These are phyloP conservation scores for Trichoderma pleuroti DNA, from an alignment of 2,329 filamentous ascomycete species.

Conservation along the genomic window DNA sequence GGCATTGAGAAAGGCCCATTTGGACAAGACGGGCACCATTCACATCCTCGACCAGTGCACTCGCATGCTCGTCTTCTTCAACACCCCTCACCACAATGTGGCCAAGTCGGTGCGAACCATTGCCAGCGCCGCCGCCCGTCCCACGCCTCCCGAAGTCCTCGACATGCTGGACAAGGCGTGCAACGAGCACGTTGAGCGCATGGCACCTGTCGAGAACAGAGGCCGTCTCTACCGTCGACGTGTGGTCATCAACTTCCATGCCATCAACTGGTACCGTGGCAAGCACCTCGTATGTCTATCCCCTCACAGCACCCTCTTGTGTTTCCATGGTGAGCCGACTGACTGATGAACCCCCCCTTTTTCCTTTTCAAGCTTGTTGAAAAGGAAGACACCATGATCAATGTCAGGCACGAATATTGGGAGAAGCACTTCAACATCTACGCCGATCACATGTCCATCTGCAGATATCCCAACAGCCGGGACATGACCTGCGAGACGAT, in stretches of 20 bases:
- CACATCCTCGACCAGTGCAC: background rate
- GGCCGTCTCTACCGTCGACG: slow-evolving; percentile 6
- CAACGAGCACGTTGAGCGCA: background rate
- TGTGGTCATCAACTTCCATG: slow-evolving; percentile 12
- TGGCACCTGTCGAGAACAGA: background rate
- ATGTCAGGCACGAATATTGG: background rate
- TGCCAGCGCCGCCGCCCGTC: background rate
- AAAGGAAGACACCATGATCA: background rate
- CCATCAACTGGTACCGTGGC: slow-evolving; percentile 4
- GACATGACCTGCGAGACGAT: slow-evolving; percentile 9
- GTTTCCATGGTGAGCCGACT: background rate
- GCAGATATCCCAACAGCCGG: background rate
- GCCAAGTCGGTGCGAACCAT: slow-evolving; percentile 8
- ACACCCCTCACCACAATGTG: slow-evolving; percentile 16
- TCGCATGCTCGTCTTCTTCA: slow-evolving; percentile 14
- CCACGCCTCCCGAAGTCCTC: background rate
- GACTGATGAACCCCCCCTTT: background rate
- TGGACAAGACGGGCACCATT: background rate
- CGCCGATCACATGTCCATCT: slow-evolving; percentile 14
- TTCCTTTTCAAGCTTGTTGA: slow-evolving; percentile 2
- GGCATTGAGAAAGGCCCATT: slow-evolving; percentile 7
- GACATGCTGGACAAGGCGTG: slow-evolving; percentile 11
- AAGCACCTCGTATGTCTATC: background rate
- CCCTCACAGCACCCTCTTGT: background rate
- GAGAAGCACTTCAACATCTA: slow-evolving; percentile 16